Evolutionary conservation across 768 basidiomycete genomes (phyloP).

Genomic region (Pulveroboletus sp.): DNA sequence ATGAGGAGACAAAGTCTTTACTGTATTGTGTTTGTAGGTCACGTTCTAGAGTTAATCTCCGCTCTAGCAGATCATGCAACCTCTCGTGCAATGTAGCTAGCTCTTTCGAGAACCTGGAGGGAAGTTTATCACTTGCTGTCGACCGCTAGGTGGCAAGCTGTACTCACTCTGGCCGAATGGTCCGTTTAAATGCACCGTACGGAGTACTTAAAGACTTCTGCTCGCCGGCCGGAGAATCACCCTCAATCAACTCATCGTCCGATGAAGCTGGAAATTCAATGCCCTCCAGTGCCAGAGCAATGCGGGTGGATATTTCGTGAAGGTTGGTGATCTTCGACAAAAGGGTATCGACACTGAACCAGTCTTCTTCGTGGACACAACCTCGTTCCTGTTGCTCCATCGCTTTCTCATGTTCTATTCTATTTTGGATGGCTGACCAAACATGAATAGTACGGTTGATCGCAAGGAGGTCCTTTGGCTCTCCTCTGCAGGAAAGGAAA

Average conservation of each 20-base stretch:
- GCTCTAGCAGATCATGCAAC: conserved; percentile 42
- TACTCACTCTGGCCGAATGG: conserved; percentile 63
- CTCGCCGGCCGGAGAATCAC: conserved; percentile 12
- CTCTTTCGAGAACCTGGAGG: conserved; percentile 55
- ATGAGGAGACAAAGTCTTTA: conserved; percentile 25
- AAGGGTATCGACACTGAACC: conserved; percentile 54
- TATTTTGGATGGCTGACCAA: conserved; percentile 52
- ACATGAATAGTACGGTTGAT: conserved; percentile 58
- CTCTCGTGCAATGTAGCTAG: conserved; percentile 46
- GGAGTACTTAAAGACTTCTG: conserved; percentile 20
- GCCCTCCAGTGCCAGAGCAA: conserved; percentile 45
- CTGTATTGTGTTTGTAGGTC: conserved; percentile 53
- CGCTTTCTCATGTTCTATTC: conserved; percentile 52
- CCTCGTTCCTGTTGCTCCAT: conserved; percentile 41
- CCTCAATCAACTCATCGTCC: conserved; percentile 24
- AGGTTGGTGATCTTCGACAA: conserved; percentile 52
- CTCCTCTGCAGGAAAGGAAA: conserved; percentile 67
- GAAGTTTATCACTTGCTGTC: not conserved
- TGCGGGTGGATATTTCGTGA: conserved; percentile 49
- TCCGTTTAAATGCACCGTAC: conserved; percentile 42
- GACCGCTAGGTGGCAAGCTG: not conserved
- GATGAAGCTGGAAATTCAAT: conserved; percentile 19
- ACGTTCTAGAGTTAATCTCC: conserved; percentile 51
- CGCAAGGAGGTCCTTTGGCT: conserved; percentile 58
- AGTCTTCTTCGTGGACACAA: conserved; percentile 34